phyloP scores from a whole-genome alignment of 345 rosid species.

The Streptanthus diversifolius region DNA sequence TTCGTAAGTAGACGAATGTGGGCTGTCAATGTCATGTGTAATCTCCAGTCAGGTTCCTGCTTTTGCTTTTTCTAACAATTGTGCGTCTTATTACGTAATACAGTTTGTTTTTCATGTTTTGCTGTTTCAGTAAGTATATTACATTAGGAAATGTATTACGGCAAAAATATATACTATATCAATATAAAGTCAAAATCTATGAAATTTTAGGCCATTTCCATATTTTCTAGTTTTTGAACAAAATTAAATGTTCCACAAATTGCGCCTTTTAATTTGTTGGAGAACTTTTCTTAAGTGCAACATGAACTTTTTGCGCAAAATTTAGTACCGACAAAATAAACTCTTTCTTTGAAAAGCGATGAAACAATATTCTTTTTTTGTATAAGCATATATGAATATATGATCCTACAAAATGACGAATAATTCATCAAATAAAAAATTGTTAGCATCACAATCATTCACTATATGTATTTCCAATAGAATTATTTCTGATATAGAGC shows the following conservation, averaged over 20 bases:
- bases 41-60: neutral
- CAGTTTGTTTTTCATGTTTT: neutral
- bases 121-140: neutral
- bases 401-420: neutral
- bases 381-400: neutral
- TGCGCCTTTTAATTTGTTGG: neutral
- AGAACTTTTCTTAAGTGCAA: neutral
- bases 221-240: neutral
- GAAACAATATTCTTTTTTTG: neutral
- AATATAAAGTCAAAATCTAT: neutral
- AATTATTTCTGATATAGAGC: neutral
- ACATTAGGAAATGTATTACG: neutral
- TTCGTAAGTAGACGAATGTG: neutral
- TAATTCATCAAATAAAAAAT: neutral
- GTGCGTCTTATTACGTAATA: neutral
- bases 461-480: neutral
- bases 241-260: neutral
- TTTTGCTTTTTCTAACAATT: neutral
- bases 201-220: neutral
- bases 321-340: neutral
- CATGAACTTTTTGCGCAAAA: neutral
- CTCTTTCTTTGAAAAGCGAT: neutral
- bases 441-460: neutral
- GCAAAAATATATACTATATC: neutral
- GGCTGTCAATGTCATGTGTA: neutral